Evolutionary conservation across 108 stramenopile genomes (phyloP).

Genomic region (Chaetoceros muelleri): DNA sequence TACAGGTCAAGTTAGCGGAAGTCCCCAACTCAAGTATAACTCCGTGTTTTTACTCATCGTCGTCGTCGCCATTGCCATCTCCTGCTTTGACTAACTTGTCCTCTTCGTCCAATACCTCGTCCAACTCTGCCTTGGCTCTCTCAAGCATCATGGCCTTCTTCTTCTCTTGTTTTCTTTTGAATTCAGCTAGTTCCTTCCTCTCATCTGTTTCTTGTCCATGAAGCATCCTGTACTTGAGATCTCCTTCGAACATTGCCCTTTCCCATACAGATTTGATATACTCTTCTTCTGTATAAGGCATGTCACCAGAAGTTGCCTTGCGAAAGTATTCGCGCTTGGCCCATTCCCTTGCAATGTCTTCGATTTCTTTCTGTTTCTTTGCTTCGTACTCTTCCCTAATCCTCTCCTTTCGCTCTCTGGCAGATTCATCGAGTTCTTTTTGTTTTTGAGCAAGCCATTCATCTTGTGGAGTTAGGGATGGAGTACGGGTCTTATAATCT

Average conservation of each 20-base stretch:
- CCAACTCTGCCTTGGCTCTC: slow-evolving; percentile 35
- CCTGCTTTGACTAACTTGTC: slow-evolving; percentile 1
- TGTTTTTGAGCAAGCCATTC: too few relatives aligned
- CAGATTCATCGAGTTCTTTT: slow-evolving; percentile 11
- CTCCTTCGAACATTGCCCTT: slow-evolving; percentile 63
- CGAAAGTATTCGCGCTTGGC: slow-evolving; percentile 66
- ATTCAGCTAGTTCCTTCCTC: slow-evolving; percentile 30
- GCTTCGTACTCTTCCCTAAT: slow-evolving; percentile 22
- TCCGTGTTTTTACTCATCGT: too few relatives aligned
- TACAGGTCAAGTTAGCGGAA: too few relatives aligned
- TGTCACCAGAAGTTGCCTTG: slow-evolving; percentile 33
- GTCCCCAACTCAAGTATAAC: too few relatives aligned
- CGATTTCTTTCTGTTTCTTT: slow-evolving; percentile 31
- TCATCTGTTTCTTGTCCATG: slow-evolving; percentile 26
- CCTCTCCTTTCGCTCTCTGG: slow-evolving; percentile 16
- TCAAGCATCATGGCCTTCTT: slow-evolving; percentile 36
- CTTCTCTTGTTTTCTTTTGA: slow-evolving; percentile 36
- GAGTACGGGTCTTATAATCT: slow-evolving; percentile 19
- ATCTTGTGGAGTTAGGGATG: too few relatives aligned
- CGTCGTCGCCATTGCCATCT: not conserved
- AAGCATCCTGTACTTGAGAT: slow-evolving; percentile 43
- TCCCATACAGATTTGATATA: slow-evolving; percentile 69
- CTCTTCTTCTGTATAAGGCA: slow-evolving; percentile 51
- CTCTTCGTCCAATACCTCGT: slow-evolving; percentile 30
- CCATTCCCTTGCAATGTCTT: slow-evolving; percentile 63